phyloP scores from a whole-genome alignment of 176 grass and related monocot species.

The Saccharum spontaneum region DNA sequence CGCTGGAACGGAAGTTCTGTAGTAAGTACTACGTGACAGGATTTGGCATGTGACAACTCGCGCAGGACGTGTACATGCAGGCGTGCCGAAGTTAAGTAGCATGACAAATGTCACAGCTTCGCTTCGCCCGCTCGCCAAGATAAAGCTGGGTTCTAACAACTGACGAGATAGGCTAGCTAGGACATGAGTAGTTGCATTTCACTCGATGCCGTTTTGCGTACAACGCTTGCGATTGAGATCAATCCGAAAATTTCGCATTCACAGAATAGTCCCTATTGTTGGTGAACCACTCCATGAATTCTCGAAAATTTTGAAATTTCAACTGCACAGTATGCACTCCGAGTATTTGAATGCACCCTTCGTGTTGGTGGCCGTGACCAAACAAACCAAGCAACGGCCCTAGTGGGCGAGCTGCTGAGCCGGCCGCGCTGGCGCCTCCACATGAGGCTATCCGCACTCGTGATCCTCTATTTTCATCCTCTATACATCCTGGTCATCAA shows the following conservation, averaged over 20 bases:
- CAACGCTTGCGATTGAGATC: neutral
- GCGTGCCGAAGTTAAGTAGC: too few relatives aligned
- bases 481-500: too few relatives aligned
- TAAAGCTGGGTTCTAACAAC: too few relatives aligned
- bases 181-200: neutral
- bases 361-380: neutral
- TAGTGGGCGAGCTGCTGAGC: too few relatives aligned
- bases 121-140: too few relatives aligned
- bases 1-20: too few relatives aligned
- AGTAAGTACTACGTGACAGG: neutral
- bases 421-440: neutral
- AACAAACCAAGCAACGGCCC: neutral
- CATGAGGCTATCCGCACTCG: too few relatives aligned
- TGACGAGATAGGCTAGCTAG: too few relatives aligned
- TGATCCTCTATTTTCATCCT: too few relatives aligned
- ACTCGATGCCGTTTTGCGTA: neutral
- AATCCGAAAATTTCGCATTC: neutral
- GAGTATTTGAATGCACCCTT: neutral
- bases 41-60: neutral
- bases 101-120: too few relatives aligned
- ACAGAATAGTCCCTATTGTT: neutral
- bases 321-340: neutral
- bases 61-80: neutral
- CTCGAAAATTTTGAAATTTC: too few relatives aligned
- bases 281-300: neutral